Evolutionary conservation across 352 stramenopile species (phyloP).

Genomic region (Pythium aphanidermatum): DNA sequence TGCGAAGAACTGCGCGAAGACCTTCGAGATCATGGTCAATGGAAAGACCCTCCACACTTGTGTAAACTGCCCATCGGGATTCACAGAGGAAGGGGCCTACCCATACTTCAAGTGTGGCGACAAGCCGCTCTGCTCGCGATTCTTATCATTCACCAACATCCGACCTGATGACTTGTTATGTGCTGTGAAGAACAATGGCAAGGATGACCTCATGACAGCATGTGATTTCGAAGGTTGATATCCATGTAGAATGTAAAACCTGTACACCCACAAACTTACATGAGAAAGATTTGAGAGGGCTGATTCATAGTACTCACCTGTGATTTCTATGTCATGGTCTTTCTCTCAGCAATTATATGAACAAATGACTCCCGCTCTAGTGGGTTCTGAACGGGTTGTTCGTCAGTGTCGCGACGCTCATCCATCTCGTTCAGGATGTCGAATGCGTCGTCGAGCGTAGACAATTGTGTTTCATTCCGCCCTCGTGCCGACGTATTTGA

Average conservation of each 20-base stretch:
- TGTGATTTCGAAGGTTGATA: not conserved
- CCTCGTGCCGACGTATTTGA: no score
- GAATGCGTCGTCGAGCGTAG: no score
- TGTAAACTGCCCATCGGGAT: not conserved
- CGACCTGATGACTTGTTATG: not conserved
- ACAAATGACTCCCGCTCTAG: conserved; percentile 14
- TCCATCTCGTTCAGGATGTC: no score
- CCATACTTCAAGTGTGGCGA: not conserved
- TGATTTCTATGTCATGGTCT: no score
- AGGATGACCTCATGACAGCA: not conserved
- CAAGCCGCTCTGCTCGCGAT: conserved; percentile 3
- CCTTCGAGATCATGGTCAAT: not conserved
- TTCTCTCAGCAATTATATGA: conserved; percentile 7
- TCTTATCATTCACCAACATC: not conserved
- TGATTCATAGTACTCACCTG: no score
- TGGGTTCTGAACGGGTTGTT: conserved; percentile 9
- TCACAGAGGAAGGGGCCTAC: not conserved
- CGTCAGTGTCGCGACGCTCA: not conserved
- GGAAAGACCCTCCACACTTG: not conserved
- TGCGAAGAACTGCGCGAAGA: not conserved
- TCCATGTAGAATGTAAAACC: no score
- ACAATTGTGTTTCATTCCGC: no score
- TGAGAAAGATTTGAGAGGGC: no score
- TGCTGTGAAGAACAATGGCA: not conserved
- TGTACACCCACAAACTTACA: no score